These are phyloP conservation scores for Barnettozyma wickerhamii DNA, from an alignment of 805 yeast species.

Conservation along the genomic window DNA sequence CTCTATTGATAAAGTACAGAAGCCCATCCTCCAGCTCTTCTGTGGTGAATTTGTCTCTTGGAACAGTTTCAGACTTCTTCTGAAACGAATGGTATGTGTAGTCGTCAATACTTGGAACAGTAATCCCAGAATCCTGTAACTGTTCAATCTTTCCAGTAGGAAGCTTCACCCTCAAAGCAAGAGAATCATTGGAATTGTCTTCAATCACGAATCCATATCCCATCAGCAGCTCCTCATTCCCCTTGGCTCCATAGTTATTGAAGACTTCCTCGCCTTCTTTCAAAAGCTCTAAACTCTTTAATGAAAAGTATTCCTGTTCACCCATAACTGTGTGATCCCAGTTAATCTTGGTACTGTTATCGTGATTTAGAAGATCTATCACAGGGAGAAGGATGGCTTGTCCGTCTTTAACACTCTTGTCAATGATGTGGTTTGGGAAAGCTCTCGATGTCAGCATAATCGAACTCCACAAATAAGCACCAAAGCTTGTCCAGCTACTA, in stretches of 20 bases:
- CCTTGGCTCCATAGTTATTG: slow-evolving; percentile 88
- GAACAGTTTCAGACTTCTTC: slow-evolving; percentile 6
- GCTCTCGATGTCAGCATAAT: slow-evolving; percentile 72
- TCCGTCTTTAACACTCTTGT: slow-evolving; percentile 30
- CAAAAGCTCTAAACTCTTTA: slow-evolving; percentile 14
- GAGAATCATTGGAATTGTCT: slow-evolving; percentile 56
- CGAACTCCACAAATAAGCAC: slow-evolving; percentile 72
- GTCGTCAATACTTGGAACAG: slow-evolving; percentile 34
- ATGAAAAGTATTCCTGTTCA: slow-evolving; percentile 15
- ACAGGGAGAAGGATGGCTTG: slow-evolving; percentile 73
- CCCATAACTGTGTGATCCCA: slow-evolving; percentile 43
- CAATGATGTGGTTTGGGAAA: slow-evolving; percentile 57
- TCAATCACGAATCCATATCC: slow-evolving; percentile 68
- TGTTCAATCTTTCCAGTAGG: slow-evolving; percentile 24
- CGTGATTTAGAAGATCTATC: slow-evolving; percentile 75
- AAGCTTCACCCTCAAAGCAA: slow-evolving; percentile 58
- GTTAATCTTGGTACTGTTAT: slow-evolving; percentile 54
- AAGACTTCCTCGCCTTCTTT: slow-evolving; percentile 44
- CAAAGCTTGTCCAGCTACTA: slow-evolving; percentile 56
- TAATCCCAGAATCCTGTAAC: slow-evolving; percentile 33
- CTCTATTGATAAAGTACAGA: slow-evolving; percentile 29
- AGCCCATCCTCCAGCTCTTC: slow-evolving; percentile 28
- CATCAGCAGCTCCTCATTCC: slow-evolving; percentile 78
- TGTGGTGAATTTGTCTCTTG: no score
- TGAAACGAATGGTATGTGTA: slow-evolving; percentile 36